Conservation (phyloP, 2,329 filamentous ascomycete genomes). For the Colletotrichum lindemuthianum region DNA sequence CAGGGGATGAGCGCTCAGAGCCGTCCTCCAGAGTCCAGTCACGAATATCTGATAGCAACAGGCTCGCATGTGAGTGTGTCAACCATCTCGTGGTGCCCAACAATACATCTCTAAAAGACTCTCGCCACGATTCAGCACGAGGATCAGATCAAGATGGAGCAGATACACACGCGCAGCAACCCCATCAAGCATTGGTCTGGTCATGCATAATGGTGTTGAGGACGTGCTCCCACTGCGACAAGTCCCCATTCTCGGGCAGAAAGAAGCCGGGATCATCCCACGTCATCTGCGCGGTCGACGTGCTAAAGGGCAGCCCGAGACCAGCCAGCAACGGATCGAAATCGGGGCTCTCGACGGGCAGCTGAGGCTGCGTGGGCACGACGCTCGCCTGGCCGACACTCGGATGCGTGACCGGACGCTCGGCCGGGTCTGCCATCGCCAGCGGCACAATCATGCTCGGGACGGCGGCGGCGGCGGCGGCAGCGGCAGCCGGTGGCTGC, state of each 20-base stretch:
- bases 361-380: constrained; percentile 20
- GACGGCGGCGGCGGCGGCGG: background rate
- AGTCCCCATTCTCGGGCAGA: constrained; percentile 14
- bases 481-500: background rate
- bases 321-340: constrained; percentile 24
- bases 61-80: no score
- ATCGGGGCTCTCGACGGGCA: constrained; percentile 17
- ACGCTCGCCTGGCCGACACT: background rate
- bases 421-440: background rate
- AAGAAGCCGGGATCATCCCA: constrained; percentile 31
- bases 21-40: no score
- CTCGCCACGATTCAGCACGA: no score
- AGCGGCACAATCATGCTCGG: constrained; percentile 1
- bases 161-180: no score
- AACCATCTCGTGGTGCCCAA: no score
- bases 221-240: constrained; percentile 31
- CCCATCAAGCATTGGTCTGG: background rate
- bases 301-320: constrained; percentile 27
- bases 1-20: no score
- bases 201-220: constrained; percentile 31
- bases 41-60: no score
- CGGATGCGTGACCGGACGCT: background rate
- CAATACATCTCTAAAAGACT: no score
- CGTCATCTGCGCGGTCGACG: constrained; percentile 29
- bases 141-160: no score